Base-by-base conservation (phyloP, 2,329 filamentous ascomycete species). In the Apiospora saccharicola region DNA sequence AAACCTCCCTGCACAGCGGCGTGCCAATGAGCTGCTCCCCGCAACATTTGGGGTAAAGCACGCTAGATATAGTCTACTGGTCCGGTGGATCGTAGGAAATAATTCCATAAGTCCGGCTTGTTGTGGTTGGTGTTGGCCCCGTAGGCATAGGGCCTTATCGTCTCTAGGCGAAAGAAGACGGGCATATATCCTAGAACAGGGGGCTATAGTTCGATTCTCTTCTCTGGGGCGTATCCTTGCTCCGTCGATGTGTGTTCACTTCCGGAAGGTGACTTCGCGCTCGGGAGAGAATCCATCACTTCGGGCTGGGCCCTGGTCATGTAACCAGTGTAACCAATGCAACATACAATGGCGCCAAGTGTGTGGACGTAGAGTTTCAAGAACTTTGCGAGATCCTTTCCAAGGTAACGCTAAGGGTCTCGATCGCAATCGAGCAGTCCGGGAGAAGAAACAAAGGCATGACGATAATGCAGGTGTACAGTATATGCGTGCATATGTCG, bases 391-490 rank as follows among this genome's bases (percentile, higher is more conserved):
- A 14, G 30, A 41, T 41, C 34, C 41, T 37, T 61, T 68, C 67
- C 24, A 68, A 68, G 30, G 41, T 47, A 68, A 68, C 67, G 41
- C 46, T 49, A 47, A 68, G 67, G 67, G 67, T 47, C 67, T 68
- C 67, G 67, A 68, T 37, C 37, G 43, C 13, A 30, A 19, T 68
- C 43, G 41, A 46, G 14, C 24, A 14, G 19, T 47, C 43, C 16
- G 67, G 67, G 30, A 10, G 10, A 30, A 14, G 8, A 30, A n/a
- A 46, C 6, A 22, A 30, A 68, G 41, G 44, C 19, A 68, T 13
- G 67, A 19, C 19, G 53, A 61, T 61, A 61, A 61, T 22, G 30
- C 24, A 13, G 24, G 49, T 8, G 34, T 41, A 34, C 16, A 13
- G 34, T 41, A 34, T 19, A 13, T 16, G 22, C 24, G 49, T 44